A percentile compares a stretch with the other conserved stretches of the same genome.
phyloP scores from a whole-genome alignment of 371 early-diverging fungal genomes.

The Apophysomyces trapeziformis region DNA sequence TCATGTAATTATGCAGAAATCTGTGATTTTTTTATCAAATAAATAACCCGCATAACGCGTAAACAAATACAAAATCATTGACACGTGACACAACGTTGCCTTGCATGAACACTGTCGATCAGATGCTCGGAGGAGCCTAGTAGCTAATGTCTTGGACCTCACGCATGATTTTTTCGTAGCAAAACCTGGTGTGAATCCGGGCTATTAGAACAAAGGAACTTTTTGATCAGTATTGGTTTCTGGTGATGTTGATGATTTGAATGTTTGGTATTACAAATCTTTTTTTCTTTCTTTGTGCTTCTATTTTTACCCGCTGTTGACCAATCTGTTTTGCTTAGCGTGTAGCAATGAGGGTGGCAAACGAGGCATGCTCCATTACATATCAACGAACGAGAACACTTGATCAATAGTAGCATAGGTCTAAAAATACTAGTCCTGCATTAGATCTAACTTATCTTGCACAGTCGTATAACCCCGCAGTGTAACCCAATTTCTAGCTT shows the following conservation, averaged over 20 bases:
- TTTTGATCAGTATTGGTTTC: neutral
- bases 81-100: slow-evolving; percentile 13
- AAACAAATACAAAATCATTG: slow-evolving; percentile 16
- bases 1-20: slow-evolving; percentile 10
- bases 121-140: neutral
- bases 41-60: slow-evolving; percentile 9
- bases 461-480: too few species aligned
- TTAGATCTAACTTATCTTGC: too few species aligned
- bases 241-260: neutral
- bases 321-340: neutral
- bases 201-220: neutral
- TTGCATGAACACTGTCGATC: slow-evolving; percentile 5
- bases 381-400: too few species aligned
- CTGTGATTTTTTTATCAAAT: slow-evolving; percentile 3
- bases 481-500: too few species aligned
- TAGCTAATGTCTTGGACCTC: neutral
- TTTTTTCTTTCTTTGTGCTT: neutral
- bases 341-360: too few species aligned
- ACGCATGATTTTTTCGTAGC: neutral
- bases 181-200: neutral
- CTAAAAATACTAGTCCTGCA: too few species aligned
- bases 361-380: too few species aligned
- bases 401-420: too few species aligned
- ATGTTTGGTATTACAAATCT: too few species aligned
- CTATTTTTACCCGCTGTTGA: neutral